Base-by-base conservation (phyloP, 1,139 yeast species). In the Yamadazyma jaroonii region DNA sequence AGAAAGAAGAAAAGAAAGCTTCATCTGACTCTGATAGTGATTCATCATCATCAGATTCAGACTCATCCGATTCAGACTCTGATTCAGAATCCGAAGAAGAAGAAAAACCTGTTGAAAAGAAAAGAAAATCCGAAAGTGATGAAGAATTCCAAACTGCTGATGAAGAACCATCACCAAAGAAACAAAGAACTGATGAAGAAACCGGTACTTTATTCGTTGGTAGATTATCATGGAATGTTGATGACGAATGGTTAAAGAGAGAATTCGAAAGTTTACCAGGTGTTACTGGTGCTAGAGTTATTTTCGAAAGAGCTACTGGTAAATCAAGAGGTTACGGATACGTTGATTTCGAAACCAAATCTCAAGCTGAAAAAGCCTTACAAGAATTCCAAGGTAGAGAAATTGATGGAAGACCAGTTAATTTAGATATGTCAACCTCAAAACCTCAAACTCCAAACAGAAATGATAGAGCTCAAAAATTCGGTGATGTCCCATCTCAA, bases 311-410 rank as follows among this genome's bases (percentile, higher is more conserved):
- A 71, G 85, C 82, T 49, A 76, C 94, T 42, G 96, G 96, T 54
- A 86, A 87, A 70, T 87, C 96, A 39, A 84, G 94, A 77, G 98
- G 98, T 62, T 92, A 85, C 75, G 98, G 98, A 57, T 92, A 92
- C 70, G 96, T 92, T 64, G 98, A 92, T 63, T 92, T 92, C 59
- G 88, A 81, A 54, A 66, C 75, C 54, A 79, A 79, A 56, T 76
- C 78, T 31, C 74, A 72, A 44, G 98, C 97, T 49, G 90, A 87
- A 64, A 82, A 82, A 66, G 97, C 98, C n/a, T 69, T 90, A 48
- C 72, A 72, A 46, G 87, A 83, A 62, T 77, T 74, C 79, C 95
- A 89, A 71, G 97, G 96, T 58, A 79, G 74, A 59, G 97, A 90
- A 71, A 82, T 92, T 52, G 98, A 92, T 56, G 98, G 98, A 53